phyloP scores from a whole-genome alignment of 352 stramenopile genomes.

The Phytophthora sojae region DNA sequence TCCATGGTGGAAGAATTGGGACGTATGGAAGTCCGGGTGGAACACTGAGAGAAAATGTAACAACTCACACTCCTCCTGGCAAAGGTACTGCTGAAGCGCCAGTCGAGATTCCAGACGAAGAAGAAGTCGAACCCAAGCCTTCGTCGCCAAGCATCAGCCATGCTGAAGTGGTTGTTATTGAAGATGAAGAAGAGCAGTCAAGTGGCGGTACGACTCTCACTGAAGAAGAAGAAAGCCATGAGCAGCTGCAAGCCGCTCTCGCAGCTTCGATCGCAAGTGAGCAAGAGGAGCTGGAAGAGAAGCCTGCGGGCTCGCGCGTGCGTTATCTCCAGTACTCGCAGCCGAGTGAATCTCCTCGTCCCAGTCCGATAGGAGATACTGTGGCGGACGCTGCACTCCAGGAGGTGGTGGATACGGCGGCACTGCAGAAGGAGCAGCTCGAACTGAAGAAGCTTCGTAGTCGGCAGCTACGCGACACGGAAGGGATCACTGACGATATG shows the following conservation, averaged over 20 bases:
- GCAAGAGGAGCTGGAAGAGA: conserved; percentile 18
- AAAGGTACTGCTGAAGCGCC: conserved; percentile 21
- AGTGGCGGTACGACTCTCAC: not conserved
- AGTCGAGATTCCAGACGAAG: conserved; percentile 25
- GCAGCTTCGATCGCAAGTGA: conserved; percentile 47
- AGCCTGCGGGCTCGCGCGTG: conserved; percentile 20
- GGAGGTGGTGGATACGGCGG: conserved; percentile 44
- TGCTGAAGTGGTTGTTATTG: conserved; percentile 31
- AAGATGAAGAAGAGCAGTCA: conserved; percentile 30
- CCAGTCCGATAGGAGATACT: not conserved
- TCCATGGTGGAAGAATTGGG: conserved; percentile 36
- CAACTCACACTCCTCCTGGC: not conserved
- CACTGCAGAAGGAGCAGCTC: conserved; percentile 62
- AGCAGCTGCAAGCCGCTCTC: conserved; percentile 44
- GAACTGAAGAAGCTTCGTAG: conserved; percentile 84
- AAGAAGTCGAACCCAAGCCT: conserved; percentile 9
- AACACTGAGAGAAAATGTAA: not conserved
- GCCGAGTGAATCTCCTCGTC: conserved; percentile 10
- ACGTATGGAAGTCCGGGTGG: conserved; percentile 16
- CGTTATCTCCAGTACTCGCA: conserved; percentile 63
- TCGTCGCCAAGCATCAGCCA: not conserved
- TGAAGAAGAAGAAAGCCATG: conserved; percentile 26
- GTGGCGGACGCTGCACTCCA: not conserved
- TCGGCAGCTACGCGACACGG: conserved; percentile 90
- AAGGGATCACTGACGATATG: conserved; percentile 98